Base-by-base conservation (phyloP, 495 filamentous ascomycete genomes). In the Parathielavia appendiculata region DNA sequence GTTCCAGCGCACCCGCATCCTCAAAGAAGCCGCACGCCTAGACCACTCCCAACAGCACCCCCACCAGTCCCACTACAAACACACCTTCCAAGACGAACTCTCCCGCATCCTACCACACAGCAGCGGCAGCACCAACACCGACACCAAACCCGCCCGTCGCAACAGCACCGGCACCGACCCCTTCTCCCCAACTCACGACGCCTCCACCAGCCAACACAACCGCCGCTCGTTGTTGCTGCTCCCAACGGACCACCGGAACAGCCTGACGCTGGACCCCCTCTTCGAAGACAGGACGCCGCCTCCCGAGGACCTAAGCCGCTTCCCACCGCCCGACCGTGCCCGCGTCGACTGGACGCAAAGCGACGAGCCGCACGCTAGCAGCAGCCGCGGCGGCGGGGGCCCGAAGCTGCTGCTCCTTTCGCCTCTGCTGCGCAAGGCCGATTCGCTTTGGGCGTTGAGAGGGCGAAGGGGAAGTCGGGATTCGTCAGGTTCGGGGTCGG, bases 311-410 rank as follows among this genome's bases (percentile, higher is more conserved):
- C 48, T 53, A 11, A 22, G 38, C 8, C 51, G 39, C 9, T 54
- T 44, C 40, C 39, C 50, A 20, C 57, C 36, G 2, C 38, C 56
- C 0, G 51, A 63, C 30, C 35, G 64, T 46, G 70, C 71, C 40
- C 71, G 74, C 34, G 71, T 73, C 47, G 75, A 78, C 60, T 78
- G 75, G 75, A 72, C 73, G 52, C 73, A 76, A 64, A 73, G 71
- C 61, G 76, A 77, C 63, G 73, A 78, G 66, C 43, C 19, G 10
- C 30, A 20, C 35, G 22, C 20, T 11, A 13, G 50, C 20, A n/a
- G 51, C 38, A 32, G 39, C 23, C 7, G 40, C 36, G 19, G 11
- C 35, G 32, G 19, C 0, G 35, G 19, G 0, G 50, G 35, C 12
- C 58, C 46, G 41, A 47, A 45, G 23, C 58, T 63, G 52, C 17